Conservation (phyloP, 306 rosid genomes). For the Medicago ruthenica region DNA sequence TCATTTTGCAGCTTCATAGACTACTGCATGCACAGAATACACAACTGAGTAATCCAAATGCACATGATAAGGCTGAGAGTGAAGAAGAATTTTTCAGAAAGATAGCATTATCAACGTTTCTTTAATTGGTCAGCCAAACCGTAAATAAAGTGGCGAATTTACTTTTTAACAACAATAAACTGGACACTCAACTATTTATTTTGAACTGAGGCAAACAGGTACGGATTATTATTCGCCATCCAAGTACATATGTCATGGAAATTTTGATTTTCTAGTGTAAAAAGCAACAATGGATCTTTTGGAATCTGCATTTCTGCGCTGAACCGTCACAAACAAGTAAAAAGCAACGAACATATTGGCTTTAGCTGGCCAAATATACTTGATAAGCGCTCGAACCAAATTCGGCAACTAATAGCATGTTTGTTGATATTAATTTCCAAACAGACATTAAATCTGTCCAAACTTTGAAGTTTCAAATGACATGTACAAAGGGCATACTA, state of each 20-base stretch:
- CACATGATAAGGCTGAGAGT: neutral
- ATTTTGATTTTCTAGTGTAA: neutral
- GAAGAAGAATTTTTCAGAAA: neutral
- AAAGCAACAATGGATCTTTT: neutral
- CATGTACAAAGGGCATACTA: conserved; percentile 26
- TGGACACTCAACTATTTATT: too few species aligned
- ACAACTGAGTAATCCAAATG: neutral
- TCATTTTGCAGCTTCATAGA: too few species aligned
- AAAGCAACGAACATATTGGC: neutral
- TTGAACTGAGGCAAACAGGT: too few species aligned
- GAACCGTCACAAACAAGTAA: neutral
- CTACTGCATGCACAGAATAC: neutral
- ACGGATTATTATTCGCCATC: neutral
- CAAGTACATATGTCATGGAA: neutral
- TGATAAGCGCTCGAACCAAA: neutral
- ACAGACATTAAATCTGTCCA: too few species aligned
- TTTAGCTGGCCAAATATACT: neutral
- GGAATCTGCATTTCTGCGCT: neutral
- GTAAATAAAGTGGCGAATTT: neutral
- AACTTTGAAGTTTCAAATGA: neutral
- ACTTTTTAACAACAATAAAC: too few species aligned
- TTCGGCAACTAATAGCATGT: neutral
- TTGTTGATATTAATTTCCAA: too few species aligned
- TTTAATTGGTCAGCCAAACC: neutral
- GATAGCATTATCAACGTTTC: neutral